Percentiles rank a stretch among this genome's conserved stretches.
phyloP scores from a whole-genome alignment of 208 protist species.

The Porcisia hertigi region DNA sequence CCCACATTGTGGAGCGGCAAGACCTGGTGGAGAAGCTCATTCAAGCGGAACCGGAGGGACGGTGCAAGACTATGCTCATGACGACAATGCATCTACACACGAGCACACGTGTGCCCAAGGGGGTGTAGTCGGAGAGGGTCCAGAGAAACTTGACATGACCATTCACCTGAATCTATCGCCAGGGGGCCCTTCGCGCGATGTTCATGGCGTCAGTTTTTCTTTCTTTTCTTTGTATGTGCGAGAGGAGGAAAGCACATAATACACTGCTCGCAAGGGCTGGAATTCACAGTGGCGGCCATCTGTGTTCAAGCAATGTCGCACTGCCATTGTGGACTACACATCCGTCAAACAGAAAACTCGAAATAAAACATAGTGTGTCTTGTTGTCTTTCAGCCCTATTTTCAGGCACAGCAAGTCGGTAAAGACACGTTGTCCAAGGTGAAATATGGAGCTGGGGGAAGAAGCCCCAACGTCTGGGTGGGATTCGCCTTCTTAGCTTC shows the following conservation, averaged over 20 bases:
- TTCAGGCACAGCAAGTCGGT: not conserved
- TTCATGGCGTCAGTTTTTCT: not conserved
- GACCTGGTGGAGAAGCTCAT: slow-evolving; percentile 80
- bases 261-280: slow-evolving; percentile 1
- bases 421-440: not conserved
- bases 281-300: not conserved
- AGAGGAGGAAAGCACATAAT: not conserved
- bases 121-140: not conserved
- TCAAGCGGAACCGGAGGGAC: slow-evolving; percentile 69
- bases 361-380: not conserved
- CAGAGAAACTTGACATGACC: not conserved
- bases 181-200: not conserved
- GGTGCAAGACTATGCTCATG: slow-evolving; percentile 70
- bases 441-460: not conserved
- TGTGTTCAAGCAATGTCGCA: not conserved
- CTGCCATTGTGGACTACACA: not conserved
- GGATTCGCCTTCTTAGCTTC: not conserved
- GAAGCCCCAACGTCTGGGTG: not conserved
- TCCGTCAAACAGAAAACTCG: not conserved
- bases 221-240: not conserved
- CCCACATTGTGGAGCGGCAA: slow-evolving; percentile 68
- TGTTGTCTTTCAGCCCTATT: not conserved
- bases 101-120: not conserved
- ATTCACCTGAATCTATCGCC: not conserved
- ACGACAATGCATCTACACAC: slow-evolving; percentile 48